phyloP scores from a whole-genome alignment of 2,329 filamentous ascomycete species.

The Diatrype stigma region DNA sequence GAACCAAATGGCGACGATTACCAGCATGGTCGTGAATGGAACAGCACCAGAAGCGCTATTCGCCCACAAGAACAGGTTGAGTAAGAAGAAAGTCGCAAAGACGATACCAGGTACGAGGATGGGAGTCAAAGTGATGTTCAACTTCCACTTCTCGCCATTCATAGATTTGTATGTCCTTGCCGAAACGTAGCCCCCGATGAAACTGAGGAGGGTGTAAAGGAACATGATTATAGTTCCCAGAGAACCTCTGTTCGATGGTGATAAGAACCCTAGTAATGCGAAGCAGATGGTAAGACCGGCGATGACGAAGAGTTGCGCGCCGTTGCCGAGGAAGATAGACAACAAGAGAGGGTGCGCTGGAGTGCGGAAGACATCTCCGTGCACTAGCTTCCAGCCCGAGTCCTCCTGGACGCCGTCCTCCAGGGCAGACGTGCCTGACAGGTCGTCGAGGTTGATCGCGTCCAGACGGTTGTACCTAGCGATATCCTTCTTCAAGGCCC shows the following conservation, averaged over 20 bases:
- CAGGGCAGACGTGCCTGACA: constrained; percentile 71
- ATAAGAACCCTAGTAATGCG: constrained; percentile 89
- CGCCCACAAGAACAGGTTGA: constrained; percentile 95
- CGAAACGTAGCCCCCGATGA: constrained; percentile 86
- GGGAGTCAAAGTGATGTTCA: constrained; percentile 86
- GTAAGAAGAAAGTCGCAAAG: constrained; percentile 83
- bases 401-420: constrained; percentile 97
- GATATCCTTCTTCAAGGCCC: constrained; percentile 91
- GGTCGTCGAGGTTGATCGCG: constrained; percentile 82
- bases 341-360: constrained; percentile 80
- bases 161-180: constrained; percentile 92
- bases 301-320: constrained; percentile 97
- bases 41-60: constrained; percentile 90
- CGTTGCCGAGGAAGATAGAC: constrained; percentile 85
- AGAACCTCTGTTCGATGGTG: constrained; percentile 90
- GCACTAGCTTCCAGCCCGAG: constrained; percentile 96
- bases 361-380: constrained; percentile 92
- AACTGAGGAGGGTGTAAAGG: constrained; percentile 88
- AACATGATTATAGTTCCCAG: constrained; percentile 90
- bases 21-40: constrained; percentile 94
- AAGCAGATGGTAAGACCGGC: constrained; percentile 90
- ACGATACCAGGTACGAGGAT: constrained; percentile 80
- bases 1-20: constrained; percentile 93
- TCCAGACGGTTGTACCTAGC: constrained; percentile 94
- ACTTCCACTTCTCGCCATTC: constrained; percentile 88